Evolutionary conservation across 352 stramenopile genomes (phyloP), one percentile per base, ranked within the genome.

Genomic region (Phytophthora sojae): DNA sequence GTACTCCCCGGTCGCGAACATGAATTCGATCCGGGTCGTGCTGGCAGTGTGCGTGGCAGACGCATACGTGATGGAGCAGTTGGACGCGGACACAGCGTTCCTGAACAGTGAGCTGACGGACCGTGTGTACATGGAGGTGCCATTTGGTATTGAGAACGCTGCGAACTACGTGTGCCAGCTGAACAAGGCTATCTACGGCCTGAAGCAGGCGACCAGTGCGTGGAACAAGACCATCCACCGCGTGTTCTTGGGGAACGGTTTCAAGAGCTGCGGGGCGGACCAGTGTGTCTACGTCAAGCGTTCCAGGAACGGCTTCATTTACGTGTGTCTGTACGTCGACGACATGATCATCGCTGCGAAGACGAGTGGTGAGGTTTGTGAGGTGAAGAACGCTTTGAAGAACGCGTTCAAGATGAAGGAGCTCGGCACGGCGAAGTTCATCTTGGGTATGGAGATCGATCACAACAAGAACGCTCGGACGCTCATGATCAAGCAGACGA

Each of bases 41-140:
- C 37, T 79, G 8, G 47, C 70, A 7, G 35, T 79, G 7, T 63
- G 37, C 23, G 49, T n/a, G 4, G 25, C 45, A 0, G 55, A 76
- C 7, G 7, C 26, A 37, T 76, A 69, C 29, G 6, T 63, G 3
- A 76, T 80, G 25, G 29, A 75, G 12, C 75, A 82, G 30, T 57
- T 77, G 30, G 75, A 85, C 47, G 67, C 78, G 0, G 75, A 80
- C 29, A 81, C 74, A 19, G 74, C 73, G 19, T 82, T 79, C 47
- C 32, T 80, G 0, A 76, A 82, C 57, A 72, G 61, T 55, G 56
- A 56, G 12, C 23, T 61, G 14, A 53, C 42, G 14, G 25, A 57
- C 3, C 25, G 19, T 1, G 61, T 75, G 0, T 70, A 64, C 61
- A 64, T 66, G 54, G 52, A 78, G 8, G 56, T 47, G 1, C 44